phyloP scores from a whole-genome alignment of 179 eudicot genomes.

The Amaranthus tricolor region DNA sequence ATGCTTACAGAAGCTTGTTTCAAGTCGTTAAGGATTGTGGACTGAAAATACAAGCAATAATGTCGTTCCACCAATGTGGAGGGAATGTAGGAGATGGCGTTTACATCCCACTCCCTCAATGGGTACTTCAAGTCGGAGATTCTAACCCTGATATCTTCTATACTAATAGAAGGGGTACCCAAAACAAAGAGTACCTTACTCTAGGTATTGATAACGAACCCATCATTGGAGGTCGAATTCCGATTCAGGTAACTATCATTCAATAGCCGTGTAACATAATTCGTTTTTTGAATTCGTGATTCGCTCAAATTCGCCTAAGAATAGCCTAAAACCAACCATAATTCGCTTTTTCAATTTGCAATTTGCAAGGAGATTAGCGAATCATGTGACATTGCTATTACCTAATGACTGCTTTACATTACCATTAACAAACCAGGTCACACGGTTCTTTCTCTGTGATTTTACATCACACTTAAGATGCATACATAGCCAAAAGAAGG shows the following conservation, averaged over 20 bases:
- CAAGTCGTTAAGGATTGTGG: slow-evolving; percentile 51
- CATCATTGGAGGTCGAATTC: slow-evolving; percentile 60
- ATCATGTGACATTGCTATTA: not conserved
- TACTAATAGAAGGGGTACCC: slow-evolving; percentile 50
- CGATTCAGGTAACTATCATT: slow-evolving; percentile 50
- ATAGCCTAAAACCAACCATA: too few relatives aligned
- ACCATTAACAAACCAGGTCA: too few relatives aligned
- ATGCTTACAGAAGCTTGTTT: slow-evolving; percentile 63
- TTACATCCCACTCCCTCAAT: slow-evolving; percentile 62
- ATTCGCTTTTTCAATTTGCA: too few relatives aligned
- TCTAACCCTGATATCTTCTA: slow-evolving; percentile 68
- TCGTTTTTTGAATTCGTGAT: too few relatives aligned
- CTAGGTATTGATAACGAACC: slow-evolving; percentile 61
- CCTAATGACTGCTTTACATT: not conserved
- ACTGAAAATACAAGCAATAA: slow-evolving; percentile 61
- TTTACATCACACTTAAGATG: not conserved
- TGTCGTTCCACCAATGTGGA: slow-evolving; percentile 91
- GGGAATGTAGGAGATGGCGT: slow-evolving; percentile 85
- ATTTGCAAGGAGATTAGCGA: too few relatives aligned
- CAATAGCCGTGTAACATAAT: too few relatives aligned
- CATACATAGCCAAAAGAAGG: not conserved
- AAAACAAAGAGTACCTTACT: slow-evolving; percentile 58
- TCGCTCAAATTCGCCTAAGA: too few relatives aligned
- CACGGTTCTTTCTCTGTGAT: not conserved
- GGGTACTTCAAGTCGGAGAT: slow-evolving; percentile 64